These are phyloP conservation scores for Pseudogymnoascus sp. DNA, from an alignment of 2,329 filamentous ascomycete genomes.

Conservation along the genomic window DNA sequence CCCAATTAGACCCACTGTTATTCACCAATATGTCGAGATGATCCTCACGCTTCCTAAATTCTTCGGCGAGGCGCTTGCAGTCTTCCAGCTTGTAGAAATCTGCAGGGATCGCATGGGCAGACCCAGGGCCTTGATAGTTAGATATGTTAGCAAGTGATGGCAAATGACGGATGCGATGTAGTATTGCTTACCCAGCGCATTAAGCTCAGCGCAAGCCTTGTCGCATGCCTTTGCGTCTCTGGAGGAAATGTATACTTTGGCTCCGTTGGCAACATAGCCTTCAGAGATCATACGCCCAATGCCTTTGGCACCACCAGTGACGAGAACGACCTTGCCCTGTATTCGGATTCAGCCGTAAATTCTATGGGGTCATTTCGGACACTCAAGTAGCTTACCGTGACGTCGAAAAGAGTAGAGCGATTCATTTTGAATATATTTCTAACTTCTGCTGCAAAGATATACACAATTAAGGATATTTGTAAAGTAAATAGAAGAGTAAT, in stretches of 20 bases:
- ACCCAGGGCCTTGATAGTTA: slow-evolving; percentile 35
- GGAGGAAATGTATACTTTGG: slow-evolving; percentile 63
- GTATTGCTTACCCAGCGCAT: slow-evolving; percentile 37
- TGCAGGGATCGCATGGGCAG: slow-evolving; percentile 51
- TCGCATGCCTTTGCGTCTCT: slow-evolving; percentile 54
- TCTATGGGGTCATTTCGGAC: neutral
- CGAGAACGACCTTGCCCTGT: slow-evolving; percentile 48
- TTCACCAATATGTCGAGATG: slow-evolving; percentile 57
- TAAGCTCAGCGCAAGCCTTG: slow-evolving; percentile 51
- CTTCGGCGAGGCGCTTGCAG: slow-evolving; percentile 48
- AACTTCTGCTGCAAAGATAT: neutral
- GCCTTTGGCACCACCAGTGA: slow-evolving; percentile 53
- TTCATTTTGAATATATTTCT: slow-evolving; percentile 39
- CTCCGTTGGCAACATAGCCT: slow-evolving; percentile 57
- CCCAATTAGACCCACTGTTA: slow-evolving; percentile 61
- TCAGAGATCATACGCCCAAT: slow-evolving; percentile 62
- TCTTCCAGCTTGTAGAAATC: slow-evolving; percentile 58
- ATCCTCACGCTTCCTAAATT: slow-evolving; percentile 45
- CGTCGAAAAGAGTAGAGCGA: slow-evolving; percentile 46
- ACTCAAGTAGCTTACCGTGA: slow-evolving; percentile 41
- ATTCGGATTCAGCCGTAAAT: neutral
- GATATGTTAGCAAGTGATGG: neutral
- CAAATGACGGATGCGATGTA: neutral
- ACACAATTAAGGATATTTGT: neutral
- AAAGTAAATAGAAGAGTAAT: neutral